Evolutionary conservation across 2,329 filamentous ascomycete species (phyloP).

Genomic region (Thelonectria rubi): DNA sequence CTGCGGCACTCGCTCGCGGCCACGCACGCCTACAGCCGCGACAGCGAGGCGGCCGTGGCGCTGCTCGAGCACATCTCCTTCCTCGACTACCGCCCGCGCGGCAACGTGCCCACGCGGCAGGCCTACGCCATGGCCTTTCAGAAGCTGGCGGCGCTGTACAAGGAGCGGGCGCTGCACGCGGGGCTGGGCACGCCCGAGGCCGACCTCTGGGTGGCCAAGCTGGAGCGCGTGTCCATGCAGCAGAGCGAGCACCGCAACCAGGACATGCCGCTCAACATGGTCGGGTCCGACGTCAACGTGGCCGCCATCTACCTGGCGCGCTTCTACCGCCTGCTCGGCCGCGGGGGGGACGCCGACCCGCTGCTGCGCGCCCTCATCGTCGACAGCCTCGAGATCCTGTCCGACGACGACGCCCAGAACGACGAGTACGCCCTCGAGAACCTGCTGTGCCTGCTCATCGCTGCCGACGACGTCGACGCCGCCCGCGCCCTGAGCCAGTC

Average conservation of each 20-base stretch:
- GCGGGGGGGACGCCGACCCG: conserved; percentile 39
- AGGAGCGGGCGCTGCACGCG: conserved; percentile 44
- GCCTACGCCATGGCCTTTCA: conserved; percentile 53
- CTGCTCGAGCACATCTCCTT: conserved; percentile 50
- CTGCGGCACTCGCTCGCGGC: conserved; percentile 50
- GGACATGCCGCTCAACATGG: conserved; percentile 52
- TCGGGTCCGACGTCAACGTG: conserved; percentile 53
- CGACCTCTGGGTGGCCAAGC: conserved; percentile 45
- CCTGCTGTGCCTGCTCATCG: conserved; percentile 51
- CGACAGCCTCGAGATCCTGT: conserved; percentile 51
- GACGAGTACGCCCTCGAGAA: conserved; percentile 55
- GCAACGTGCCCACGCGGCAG: conserved; percentile 51
- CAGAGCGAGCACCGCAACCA: conserved; percentile 50
- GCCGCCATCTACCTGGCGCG: conserved; percentile 53
- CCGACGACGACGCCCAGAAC: conserved; percentile 53
- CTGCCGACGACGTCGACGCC: conserved; percentile 49
- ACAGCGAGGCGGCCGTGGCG: conserved; percentile 47
- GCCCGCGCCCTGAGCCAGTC: conserved; percentile 51
- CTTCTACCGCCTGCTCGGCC: conserved; percentile 48
- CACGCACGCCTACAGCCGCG: conserved; percentile 47
- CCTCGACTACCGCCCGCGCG: conserved; percentile 50
- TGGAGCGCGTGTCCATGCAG: conserved; percentile 49
- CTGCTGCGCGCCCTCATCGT: conserved; percentile 47
- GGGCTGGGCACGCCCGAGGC: conserved; percentile 43
- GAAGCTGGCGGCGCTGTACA: conserved; percentile 51